Base-by-base conservation (phyloP, 345 rosid genomes). In the Firmiana major region DNA sequence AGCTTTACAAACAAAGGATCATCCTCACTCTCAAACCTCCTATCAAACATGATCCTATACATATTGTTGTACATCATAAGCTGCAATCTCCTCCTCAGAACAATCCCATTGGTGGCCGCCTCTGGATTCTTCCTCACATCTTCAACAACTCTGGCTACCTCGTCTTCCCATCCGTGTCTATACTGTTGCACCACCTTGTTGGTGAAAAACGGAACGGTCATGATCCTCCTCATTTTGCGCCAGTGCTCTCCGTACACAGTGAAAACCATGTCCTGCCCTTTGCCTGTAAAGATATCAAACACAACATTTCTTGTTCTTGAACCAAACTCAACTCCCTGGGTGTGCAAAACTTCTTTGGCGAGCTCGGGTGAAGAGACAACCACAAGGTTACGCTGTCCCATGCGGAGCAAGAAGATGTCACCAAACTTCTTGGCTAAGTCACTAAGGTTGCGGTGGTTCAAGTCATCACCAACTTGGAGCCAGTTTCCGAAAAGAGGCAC, bases 121-220 rank as follows among this genome's bases (percentile, higher is more conserved):
- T 88, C 98, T 90, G 24, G 66, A 79, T 85, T 97, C 97, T 15
- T 75, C 84, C 17, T 97, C 93, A 96, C 97, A 89, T 0, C 97
- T 93, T 19, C 77, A 60, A 68, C 79, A 17, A 68, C 73, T 0
- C 42, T 67, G 42, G 79, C 73, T 1, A 5, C 74, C 97, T 1
- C 99, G 77, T 57, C 92, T 92, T 5, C 99, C 99, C 99, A 97
- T 90, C 1, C 97, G 83, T 60, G 90, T 92, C 51, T 91, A 89
- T 75, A 92, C 59, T 28, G 94, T 85, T 16, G 91, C 88, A 21
- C 99, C 90, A 58, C 99, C 99, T 51, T 93, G 97, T 72, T 96
- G 95, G 99, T 96, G 86, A 96, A 96, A 76, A 97, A 97, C 0
- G 99, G 99, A 15, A 97, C 99, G 51, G 99, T 97, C 99, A 97